Evolutionary conservation across 257 asterid species (phyloP), one percentile per base, ranked within the genome.

Genomic region (Haberlea rhodopensis): DNA sequence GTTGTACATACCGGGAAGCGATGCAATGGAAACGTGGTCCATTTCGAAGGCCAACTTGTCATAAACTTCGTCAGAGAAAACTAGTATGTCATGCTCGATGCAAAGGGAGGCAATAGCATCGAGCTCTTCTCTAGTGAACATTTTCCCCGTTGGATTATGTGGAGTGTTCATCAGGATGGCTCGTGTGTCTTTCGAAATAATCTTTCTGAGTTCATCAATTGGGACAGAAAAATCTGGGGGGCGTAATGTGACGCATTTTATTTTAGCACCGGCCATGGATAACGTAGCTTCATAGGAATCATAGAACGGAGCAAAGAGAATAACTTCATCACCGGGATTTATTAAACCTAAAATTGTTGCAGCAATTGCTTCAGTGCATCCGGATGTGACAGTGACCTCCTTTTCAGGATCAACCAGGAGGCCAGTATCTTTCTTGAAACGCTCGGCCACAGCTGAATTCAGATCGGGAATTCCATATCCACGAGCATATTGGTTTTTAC

Each of bases 291-390:
- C 94, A 51, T 92, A 92, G 60, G 97, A 89, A 67, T 92, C 99
- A 25, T 92, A 92, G 69, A 92, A 92, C 13, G 99, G 99, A 57
- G 99, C 97, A 73, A 92, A 87, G 63, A 92, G 76, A 57, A 92
- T 56, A 15, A 92, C 97, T 78, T 92, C 99, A 63, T 92, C 99
- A 4, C 95, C 96, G 0, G 99, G 96, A 74, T 92, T 89, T 71
- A 92, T 85, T 58, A 92, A 75, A 20, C 99, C 99, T 57, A 92
- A 69, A 40, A 92, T 87, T 28, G 99, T 86, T 37, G 99, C 97
- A 18, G 99, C 96, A 53, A 92, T 92, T 8, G 99, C 99, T 75
- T 92, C 99, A 1, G 99, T 92, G 80, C 99, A 92, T 46, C 99
- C 99, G 0, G 99, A 85, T 73, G 99, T 89, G 69, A 92, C 87